Conservation (phyloP, 768 basidiomycete genomes). For the Tulasnella sp. region DNA sequence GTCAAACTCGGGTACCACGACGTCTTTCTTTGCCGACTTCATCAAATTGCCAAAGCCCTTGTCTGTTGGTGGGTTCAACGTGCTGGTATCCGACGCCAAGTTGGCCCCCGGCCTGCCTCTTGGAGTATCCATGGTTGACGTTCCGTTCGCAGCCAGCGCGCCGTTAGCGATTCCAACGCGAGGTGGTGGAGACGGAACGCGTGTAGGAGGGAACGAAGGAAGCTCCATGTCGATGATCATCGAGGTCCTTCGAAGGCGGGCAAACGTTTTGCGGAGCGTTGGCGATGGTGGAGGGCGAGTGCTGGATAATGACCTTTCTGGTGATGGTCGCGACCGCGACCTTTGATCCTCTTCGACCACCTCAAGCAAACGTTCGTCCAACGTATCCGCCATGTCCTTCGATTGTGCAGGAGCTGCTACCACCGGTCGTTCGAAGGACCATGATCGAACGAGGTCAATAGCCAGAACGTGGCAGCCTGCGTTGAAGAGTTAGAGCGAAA, state of each 20-base stretch:
- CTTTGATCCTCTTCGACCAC: neutral
- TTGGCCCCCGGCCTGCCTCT: neutral
- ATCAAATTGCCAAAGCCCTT: constrained; percentile 73
- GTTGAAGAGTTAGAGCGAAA: neutral
- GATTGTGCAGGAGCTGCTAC: constrained; percentile 7
- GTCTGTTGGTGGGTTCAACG: constrained; percentile 25
- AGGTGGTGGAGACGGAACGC: constrained; percentile 36
- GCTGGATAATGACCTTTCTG: neutral
- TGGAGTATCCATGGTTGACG: neutral
- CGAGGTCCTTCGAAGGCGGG: constrained; percentile 40
- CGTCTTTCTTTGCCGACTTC: constrained; percentile 83
- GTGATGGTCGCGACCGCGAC: neutral
- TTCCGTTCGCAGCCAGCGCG: neutral
- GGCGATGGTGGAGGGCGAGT: constrained; percentile 5
- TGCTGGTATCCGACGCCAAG: neutral
- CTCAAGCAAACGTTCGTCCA: constrained; percentile 26
- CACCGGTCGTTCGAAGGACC: constrained; percentile 82
- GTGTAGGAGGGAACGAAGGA: constrained; percentile 45
- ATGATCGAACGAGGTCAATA: constrained; percentile 75
- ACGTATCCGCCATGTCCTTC: constrained; percentile 17
- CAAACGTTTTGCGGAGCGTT: constrained; percentile 3
- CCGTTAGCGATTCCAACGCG: neutral
- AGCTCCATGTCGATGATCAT: constrained; percentile 89
- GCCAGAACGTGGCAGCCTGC: constrained; percentile 92
- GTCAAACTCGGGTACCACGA: constrained; percentile 77